Percentiles rank a stretch among this genome's conserved stretches.
These are phyloP conservation scores for Aspergillus sp. DNA, from an alignment of 2,329 filamentous ascomycete genomes.

Conservation along the genomic window DNA sequence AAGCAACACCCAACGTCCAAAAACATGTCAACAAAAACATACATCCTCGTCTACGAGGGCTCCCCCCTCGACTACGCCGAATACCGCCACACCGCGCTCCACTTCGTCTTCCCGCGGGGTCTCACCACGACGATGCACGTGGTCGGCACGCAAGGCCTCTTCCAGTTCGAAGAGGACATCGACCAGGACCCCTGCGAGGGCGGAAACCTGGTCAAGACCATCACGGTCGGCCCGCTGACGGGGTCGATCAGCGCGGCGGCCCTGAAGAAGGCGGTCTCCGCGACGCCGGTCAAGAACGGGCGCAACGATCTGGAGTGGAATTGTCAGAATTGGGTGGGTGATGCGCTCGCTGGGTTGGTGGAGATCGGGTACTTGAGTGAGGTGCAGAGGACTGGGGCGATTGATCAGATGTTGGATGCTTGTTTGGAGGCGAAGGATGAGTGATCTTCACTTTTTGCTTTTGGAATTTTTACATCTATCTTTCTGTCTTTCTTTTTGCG, in stretches of 20 bases:
- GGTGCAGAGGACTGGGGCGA: constrained; percentile 18
- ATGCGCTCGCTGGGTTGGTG: constrained; percentile 25
- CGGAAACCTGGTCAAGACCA: constrained; percentile 15
- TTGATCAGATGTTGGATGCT: constrained; percentile 28
- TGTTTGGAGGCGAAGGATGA: constrained; percentile 28
- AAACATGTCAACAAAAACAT: constrained; percentile 23
- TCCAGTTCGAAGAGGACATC: constrained; percentile 20
- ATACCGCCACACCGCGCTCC: constrained; percentile 32
- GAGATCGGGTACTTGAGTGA: constrained; percentile 20
- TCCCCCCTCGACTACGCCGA: constrained; percentile 29
- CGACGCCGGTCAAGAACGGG: constrained; percentile 25
- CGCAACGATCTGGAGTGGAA: constrained; percentile 29
- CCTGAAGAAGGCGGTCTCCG: constrained; percentile 19
- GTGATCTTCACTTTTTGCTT: neutral
- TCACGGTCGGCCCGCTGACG: constrained; percentile 16
- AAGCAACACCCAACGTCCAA: neutral
- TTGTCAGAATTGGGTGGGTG: constrained; percentile 34
- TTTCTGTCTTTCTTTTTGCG: neutral
- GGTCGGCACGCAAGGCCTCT: constrained; percentile 27
- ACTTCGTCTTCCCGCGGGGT: constrained; percentile 20
- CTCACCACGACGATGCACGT: constrained; percentile 24
- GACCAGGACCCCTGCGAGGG: constrained; percentile 12
- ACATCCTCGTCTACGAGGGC: constrained; percentile 27
- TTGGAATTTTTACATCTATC: neutral
- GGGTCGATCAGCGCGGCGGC: constrained; percentile 10